Conservation (phyloP, 2,329 filamentous ascomycete genomes). For the Calonectria pteridis region DNA sequence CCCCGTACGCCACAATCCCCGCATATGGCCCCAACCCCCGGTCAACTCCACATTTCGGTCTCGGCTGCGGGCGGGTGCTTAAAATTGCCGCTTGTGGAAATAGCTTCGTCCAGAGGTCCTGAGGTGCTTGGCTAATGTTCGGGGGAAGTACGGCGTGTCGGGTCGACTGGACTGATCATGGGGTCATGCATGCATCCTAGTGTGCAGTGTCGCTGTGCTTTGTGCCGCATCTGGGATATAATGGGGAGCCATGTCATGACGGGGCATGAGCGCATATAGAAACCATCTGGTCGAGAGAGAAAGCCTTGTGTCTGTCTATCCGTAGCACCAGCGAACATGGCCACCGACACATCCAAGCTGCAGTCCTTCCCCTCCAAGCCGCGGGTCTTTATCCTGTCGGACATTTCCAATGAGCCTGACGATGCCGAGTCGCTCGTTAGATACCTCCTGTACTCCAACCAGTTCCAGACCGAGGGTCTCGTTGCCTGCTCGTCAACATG, state of each 20-base stretch:
- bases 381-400: conserved; percentile 56
- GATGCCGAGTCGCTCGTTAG: conserved; percentile 59
- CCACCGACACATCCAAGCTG: conserved; percentile 30
- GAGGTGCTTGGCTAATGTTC: conserved; percentile 27
- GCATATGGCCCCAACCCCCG: not conserved
- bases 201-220: not conserved
- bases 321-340: conserved; percentile 21
- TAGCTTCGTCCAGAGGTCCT: not conserved
- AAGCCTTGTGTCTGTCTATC: not conserved
- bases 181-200: not conserved
- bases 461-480: conserved; percentile 60
- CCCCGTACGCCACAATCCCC: conserved; percentile 17
- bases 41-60: not conserved
- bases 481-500: conserved; percentile 60
- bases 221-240: conserved; percentile 24
- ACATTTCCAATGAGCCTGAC: conserved; percentile 61
- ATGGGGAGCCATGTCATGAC: conserved; percentile 9
- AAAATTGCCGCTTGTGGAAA: conserved; percentile 21
- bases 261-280: not conserved
- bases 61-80: conserved; percentile 23
- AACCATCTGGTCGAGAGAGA: not conserved
- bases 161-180: conserved; percentile 2
- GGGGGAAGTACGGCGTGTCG: conserved; percentile 21
- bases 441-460: conserved; percentile 59
- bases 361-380: conserved; percentile 45